Conservation (phyloP, 805 yeast species). For the Zygoascus bituminiphila region DNA sequence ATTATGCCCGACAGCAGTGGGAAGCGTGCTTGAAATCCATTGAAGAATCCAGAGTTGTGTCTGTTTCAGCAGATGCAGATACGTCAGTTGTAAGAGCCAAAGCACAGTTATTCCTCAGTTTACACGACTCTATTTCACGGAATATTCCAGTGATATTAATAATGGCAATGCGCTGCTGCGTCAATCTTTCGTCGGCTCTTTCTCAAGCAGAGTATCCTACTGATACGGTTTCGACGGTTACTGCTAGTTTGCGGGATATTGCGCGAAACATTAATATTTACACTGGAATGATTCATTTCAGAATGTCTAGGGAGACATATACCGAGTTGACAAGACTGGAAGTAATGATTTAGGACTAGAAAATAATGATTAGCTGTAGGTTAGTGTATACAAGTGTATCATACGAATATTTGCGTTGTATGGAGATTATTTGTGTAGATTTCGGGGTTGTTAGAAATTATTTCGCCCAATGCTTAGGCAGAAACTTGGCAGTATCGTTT, state of each 20-base stretch:
- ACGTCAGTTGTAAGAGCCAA: slow-evolving; percentile 52
- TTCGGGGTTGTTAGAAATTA: too few relatives aligned
- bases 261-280: slow-evolving; percentile 88
- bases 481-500: too few relatives aligned
- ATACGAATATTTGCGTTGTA: too few relatives aligned
- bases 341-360: slow-evolving; percentile 9
- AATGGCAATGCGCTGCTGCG: slow-evolving; percentile 71
- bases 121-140: slow-evolving; percentile 65
- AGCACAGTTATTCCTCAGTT: slow-evolving; percentile 57
- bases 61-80: slow-evolving; percentile 39
- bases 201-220: slow-evolving; percentile 35
- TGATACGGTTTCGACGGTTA: slow-evolving; percentile 44
- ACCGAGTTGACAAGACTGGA: slow-evolving; percentile 62
- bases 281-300: slow-evolving; percentile 43
- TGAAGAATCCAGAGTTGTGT: slow-evolving; percentile 56
- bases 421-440: too few relatives aligned
- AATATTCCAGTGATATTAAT: slow-evolving; percentile 74
- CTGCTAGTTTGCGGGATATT: slow-evolving; percentile 46
- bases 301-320: slow-evolving; percentile 51
- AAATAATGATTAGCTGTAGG: too few relatives aligned
- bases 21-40: slow-evolving; percentile 48
- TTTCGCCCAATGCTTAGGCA: too few relatives aligned
- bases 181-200: slow-evolving; percentile 41
- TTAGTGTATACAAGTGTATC: too few relatives aligned
- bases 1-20: slow-evolving; percentile 50